Evolutionary conservation across 352 stramenopile genomes (phyloP), one percentile per base, ranked within the genome.

Genomic region (Pythium plurisporium): DNA sequence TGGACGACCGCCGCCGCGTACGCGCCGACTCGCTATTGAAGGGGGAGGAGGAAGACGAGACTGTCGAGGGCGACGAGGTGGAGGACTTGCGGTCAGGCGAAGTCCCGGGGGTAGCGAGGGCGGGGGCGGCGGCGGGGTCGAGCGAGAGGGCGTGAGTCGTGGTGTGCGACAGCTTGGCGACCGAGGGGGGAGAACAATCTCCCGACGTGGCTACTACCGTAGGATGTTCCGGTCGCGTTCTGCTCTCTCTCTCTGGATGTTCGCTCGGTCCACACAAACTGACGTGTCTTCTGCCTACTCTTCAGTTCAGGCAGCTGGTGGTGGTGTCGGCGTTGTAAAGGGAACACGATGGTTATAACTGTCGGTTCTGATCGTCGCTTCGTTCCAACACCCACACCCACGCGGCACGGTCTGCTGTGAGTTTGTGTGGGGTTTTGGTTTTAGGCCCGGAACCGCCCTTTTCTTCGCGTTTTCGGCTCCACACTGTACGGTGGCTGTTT

Each of bases 1-100:
- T 58, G 50, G 50, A 70, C 10, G 62, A 69, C 29, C 55, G 55
- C 17, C 62, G 48, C 37, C 52, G 62, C 40, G 62, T 46, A 22
- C 62, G 62, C 34, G 19, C 17, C 19, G 55, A 59, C 29, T 59
- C 55, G 40, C 43, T 29, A 10, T 33, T 34, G 19, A 43, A 54
- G n/a, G 62, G 62, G 6, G 62, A 57, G 31, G 62, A 49, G 15
- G 55, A 54, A 25, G 62, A 56, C 27, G 61, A 65, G 23, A 15
- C 17, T 9, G 50, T 64, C 3, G 62, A 64, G 27, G 26, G 40
- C 12, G 54, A 62, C 30, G 48, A 26, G n/a, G n/a, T 26, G 4
- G 45, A 49, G 15, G 42, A 26, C 43, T 50, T 22, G 27, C 50
- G 50, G 17, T 38, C 45, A 8, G 27, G 37, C 59, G 34, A 42